These are phyloP conservation scores for Patellaria atrata DNA, from an alignment of 495 filamentous ascomycete species.

Conservation along the genomic window DNA sequence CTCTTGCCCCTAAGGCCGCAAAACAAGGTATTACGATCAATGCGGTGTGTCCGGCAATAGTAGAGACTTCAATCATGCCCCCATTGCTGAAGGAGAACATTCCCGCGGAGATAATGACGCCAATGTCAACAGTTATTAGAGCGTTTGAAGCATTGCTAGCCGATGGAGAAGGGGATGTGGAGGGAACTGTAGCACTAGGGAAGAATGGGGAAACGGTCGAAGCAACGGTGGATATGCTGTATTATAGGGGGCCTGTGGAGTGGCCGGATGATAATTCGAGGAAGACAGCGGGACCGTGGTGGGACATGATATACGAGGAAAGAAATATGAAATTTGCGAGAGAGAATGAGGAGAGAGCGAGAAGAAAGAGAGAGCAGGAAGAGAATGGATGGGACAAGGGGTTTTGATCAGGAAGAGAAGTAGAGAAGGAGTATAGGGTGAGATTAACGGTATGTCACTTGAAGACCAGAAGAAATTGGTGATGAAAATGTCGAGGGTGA, in stretches of 20 bases:
- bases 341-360: no score
- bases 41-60: constrained; percentile 28
- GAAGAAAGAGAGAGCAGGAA: no score
- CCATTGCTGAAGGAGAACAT: constrained; percentile 24
- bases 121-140: constrained; percentile 26
- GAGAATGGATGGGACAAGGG: no score
- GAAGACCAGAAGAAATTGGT: no score
- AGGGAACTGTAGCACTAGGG: no score
- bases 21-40: constrained; percentile 29
- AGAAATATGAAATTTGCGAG: no score
- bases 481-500: no score
- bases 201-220: constrained; percentile 22
- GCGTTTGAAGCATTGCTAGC: constrained; percentile 22
- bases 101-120: constrained; percentile 30
- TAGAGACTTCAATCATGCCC: constrained; percentile 27
- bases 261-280: constrained; percentile 17
- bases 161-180: constrained; percentile 13
- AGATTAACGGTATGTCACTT: no score
- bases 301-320: background rate
- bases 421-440: no score
- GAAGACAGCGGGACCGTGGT: constrained; percentile 7
- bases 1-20: constrained; percentile 17
- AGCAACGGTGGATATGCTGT: constrained; percentile 17
- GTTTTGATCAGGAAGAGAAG: no score
- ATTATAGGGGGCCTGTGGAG: constrained; percentile 19